A percentile compares a stretch with the other conserved stretches of the same genome.
Conservation (phyloP, 2,329 filamentous ascomycete species). For the Cladobotryum protrusum region DNA sequence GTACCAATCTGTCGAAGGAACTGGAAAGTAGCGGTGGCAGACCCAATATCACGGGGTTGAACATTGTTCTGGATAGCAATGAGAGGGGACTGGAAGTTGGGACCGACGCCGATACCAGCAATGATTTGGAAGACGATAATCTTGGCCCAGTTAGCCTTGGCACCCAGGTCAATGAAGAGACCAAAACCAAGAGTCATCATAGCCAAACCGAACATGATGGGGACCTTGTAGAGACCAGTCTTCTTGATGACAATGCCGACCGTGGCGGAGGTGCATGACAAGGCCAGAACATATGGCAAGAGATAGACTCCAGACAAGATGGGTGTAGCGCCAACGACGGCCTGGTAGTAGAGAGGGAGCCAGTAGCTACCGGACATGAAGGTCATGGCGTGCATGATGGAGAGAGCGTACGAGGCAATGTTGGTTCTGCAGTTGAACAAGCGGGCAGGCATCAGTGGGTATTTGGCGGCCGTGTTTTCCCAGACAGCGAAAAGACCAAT, state of each 20-base stretch:
- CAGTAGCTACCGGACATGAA: conserved; percentile 78
- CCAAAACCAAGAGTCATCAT: conserved; percentile 61
- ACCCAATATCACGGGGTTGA: conserved; percentile 57
- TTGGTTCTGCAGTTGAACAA: conserved; percentile 65
- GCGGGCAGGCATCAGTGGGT: conserved; percentile 69
- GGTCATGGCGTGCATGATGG: conserved; percentile 67
- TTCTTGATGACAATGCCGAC: conserved; percentile 54
- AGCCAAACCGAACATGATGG: conserved; percentile 53
- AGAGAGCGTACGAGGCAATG: conserved; percentile 56
- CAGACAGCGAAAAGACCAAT: conserved; percentile 62
- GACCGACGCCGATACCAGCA: conserved; percentile 58
- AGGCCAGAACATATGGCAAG: conserved; percentile 61
- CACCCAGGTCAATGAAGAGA: conserved; percentile 54
- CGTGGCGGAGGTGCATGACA: conserved; percentile 56
- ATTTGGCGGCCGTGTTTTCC: conserved; percentile 67
- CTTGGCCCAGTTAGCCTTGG: conserved; percentile 48
- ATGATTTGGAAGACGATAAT: conserved; percentile 57
- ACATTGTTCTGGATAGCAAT: conserved; percentile 62
- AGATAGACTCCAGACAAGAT: conserved; percentile 70
- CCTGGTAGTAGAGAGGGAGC: conserved; percentile 79
- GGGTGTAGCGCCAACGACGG: conserved; percentile 60
- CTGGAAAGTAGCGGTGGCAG: conserved; percentile 59
- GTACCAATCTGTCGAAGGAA: conserved; percentile 66
- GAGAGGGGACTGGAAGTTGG: conserved; percentile 63
- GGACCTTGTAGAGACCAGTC: conserved; percentile 58